A percentile compares a stretch with the other conserved stretches of the same genome.
Conservation (phyloP, 2,329 filamentous ascomycete genomes). For the Ophiostoma novo-ulmi region DNA sequence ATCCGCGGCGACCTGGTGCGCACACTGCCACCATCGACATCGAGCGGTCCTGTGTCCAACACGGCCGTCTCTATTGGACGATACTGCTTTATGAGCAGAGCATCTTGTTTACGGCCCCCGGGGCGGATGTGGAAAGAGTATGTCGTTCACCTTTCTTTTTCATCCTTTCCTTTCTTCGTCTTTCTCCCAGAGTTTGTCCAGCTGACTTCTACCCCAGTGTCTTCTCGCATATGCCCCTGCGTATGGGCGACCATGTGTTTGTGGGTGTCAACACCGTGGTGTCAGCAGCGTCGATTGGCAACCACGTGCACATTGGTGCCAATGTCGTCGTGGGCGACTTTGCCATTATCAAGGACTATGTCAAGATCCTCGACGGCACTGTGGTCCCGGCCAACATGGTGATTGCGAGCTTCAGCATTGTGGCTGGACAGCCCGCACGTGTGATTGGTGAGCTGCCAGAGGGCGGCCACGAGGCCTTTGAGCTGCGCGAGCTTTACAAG, state of each 20-base stretch:
- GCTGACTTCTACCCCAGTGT: constrained; percentile 34
- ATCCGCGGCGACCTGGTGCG: constrained; percentile 83
- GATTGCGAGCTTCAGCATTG: constrained; percentile 83
- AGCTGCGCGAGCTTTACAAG: constrained; percentile 60
- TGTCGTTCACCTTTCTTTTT: constrained; percentile 20
- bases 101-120: constrained; percentile 74
- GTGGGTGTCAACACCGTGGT: constrained; percentile 70
- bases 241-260: constrained; percentile 92
- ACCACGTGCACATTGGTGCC: constrained; percentile 78
- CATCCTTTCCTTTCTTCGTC: not conserved
- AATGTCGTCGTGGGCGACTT: constrained; percentile 77
- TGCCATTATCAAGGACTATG: constrained; percentile 89
- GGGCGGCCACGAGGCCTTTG: constrained; percentile 60
- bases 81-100: constrained; percentile 81
- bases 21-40: constrained; percentile 44
- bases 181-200: not conserved
- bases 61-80: constrained; percentile 81
- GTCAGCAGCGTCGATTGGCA: constrained; percentile 77
- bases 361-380: constrained; percentile 76
- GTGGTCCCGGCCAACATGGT: constrained; percentile 86
- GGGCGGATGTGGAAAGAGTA: constrained; percentile 73
- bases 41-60: constrained; percentile 40
- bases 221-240: constrained; percentile 80
- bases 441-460: constrained; percentile 78
- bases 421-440: constrained; percentile 75